Evolutionary conservation across 1,284 basidiomycete genomes (phyloP).

Genomic region (Mycena sp.): DNA sequence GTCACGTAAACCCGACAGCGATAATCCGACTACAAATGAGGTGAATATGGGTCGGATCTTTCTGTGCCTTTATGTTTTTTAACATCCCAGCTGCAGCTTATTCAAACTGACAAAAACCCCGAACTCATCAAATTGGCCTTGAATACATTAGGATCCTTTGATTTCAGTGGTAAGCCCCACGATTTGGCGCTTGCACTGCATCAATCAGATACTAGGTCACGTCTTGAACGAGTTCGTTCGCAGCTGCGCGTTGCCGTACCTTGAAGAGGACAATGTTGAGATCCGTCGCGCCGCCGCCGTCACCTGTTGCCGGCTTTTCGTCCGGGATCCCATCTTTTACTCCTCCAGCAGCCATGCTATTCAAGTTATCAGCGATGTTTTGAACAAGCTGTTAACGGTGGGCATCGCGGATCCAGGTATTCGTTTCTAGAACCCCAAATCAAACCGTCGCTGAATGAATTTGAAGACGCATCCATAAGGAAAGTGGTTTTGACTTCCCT

Average conservation of each 20-base stretch:
- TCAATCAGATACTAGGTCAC: slow-evolving; percentile 67
- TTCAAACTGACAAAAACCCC: slow-evolving; percentile 64
- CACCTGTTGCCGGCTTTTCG: slow-evolving; percentile 93
- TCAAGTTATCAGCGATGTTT: slow-evolving; percentile 96
- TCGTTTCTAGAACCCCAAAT: slow-evolving; percentile 32
- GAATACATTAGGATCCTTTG: slow-evolving; percentile 90
- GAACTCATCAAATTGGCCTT: slow-evolving; percentile 90
- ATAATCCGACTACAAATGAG: slow-evolving; percentile 6
- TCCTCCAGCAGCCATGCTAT: slow-evolving; percentile 97
- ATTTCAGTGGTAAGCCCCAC: slow-evolving; percentile 81
- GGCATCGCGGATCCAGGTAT: slow-evolving; percentile 96
- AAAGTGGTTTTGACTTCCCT: slow-evolving; percentile 89
- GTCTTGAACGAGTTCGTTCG: slow-evolving; percentile 97
- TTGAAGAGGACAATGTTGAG: slow-evolving; percentile 93
- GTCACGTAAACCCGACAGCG: slow-evolving; percentile 50
- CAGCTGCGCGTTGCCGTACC: slow-evolving; percentile 90
- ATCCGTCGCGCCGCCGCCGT: slow-evolving; percentile 92
- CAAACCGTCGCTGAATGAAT: slow-evolving; percentile 15
- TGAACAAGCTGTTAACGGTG: slow-evolving; percentile 96
- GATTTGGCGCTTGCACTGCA: neutral
- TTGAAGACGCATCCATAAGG: slow-evolving; percentile 84
- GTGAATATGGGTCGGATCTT: neutral
- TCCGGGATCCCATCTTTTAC: slow-evolving; percentile 96
- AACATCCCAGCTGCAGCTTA: slow-evolving; percentile 47
- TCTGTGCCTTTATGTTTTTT: neutral